Percentiles rank a stretch among this genome's conserved stretches.
phyloP scores from a whole-genome alignment of 441 rosid species.

The Pelargonium cotyledonis region DNA sequence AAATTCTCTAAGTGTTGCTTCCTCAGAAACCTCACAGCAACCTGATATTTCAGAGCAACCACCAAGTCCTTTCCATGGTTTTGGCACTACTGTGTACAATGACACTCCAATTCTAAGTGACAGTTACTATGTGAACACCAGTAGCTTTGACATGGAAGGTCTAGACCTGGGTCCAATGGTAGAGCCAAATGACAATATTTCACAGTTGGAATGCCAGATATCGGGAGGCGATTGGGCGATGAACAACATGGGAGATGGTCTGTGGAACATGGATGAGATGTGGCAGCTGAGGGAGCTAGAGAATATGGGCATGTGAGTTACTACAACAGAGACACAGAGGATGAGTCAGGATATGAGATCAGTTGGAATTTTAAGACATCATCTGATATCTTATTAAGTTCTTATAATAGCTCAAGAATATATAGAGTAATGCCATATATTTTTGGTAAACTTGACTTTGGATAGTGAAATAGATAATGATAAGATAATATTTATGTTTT shows the following conservation, averaged over 20 bases:
- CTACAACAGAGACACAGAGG: no score
- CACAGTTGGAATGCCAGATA: conserved; percentile 22
- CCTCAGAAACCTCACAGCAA: conserved; percentile 23
- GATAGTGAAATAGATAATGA: neutral
- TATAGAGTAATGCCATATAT: neutral
- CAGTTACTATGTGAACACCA: conserved; percentile 23
- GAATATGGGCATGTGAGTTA: conserved; percentile 16
- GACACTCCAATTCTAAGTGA: conserved; percentile 11
- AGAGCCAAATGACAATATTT: conserved; percentile 13
- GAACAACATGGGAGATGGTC: conserved; percentile 32
- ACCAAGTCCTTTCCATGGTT: conserved; percentile 17
- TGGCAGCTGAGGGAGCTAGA: conserved; percentile 47
- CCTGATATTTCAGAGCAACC: conserved; percentile 24
- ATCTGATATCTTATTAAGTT: neutral
- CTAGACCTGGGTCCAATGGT: conserved; percentile 24
- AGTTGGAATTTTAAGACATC: neutral
- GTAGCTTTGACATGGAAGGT: conserved; percentile 35
- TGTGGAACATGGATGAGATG: conserved; percentile 51
- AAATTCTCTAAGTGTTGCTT: conserved; percentile 14
- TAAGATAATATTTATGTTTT: neutral
- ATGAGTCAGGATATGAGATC: no score
- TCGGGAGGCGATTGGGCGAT: conserved; percentile 21
- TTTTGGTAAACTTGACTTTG: conserved; percentile 5
- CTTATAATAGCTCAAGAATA: neutral
- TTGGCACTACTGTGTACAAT: conserved; percentile 17